Conservation (phyloP, 1,139 yeast species). For the Hansenula lynferdii region DNA sequence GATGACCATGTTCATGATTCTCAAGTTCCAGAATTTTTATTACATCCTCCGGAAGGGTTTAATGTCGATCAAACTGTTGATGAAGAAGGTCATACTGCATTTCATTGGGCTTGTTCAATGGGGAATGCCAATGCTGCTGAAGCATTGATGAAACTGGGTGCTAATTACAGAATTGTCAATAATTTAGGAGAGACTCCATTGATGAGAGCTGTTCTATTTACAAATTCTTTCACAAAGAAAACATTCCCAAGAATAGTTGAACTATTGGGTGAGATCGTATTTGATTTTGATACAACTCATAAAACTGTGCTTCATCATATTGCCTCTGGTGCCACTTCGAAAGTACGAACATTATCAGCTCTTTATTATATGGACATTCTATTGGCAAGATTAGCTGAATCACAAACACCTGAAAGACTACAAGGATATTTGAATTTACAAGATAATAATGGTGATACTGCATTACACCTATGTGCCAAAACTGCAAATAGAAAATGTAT, state of each 20-base stretch:
- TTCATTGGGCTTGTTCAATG: conserved; percentile 97
- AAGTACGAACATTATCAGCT: conserved; percentile 68
- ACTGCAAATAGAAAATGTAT: conserved; percentile 73
- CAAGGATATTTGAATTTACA: conserved; percentile 64
- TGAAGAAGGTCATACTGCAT: conserved; percentile 91
- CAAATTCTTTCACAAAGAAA: conserved; percentile 78
- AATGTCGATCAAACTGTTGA: conserved; percentile 80
- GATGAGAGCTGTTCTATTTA: conserved; percentile 77
- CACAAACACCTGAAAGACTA: conserved; percentile 44
- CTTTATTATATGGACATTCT: conserved; percentile 77
- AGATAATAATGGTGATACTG: conserved; percentile 84
- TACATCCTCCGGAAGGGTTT: conserved; percentile 67
- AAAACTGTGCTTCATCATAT: conserved; percentile 85
- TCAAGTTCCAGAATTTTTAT: conserved; percentile 63
- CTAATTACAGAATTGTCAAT: conserved; percentile 71
- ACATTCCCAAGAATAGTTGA: conserved; percentile 76
- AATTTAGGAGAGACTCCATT: conserved; percentile 80
- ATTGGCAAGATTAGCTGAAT: conserved; percentile 65
- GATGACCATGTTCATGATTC: conserved; percentile 29
- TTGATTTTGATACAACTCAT: conserved; percentile 59
- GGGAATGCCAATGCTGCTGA: conserved; percentile 76
- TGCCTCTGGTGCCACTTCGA: conserved; percentile 52
- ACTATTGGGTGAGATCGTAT: conserved; percentile 56
- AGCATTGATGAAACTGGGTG: conserved; percentile 64
- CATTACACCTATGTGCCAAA: conserved; percentile 76